Evolutionary conservation across 345 rosid species (phyloP), one percentile per base, ranked within the genome.

Genomic region (Linum lewisii): DNA sequence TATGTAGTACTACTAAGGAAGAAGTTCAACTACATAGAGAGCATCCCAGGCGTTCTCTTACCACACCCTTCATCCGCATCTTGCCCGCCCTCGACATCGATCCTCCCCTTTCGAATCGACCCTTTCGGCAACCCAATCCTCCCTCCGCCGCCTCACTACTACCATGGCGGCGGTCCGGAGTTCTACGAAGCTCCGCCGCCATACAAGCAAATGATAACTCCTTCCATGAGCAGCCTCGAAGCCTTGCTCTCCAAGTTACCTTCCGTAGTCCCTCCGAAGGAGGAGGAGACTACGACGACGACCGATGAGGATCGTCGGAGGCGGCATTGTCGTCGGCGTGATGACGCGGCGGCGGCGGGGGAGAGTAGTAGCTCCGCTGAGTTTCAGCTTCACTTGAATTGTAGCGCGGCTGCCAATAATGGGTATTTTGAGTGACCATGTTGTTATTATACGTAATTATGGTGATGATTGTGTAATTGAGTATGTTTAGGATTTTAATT

Each of bases 141-240:
- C 16, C 47, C 47, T 11, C 47, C 47, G 47, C 47, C 18, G 13
- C 47, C 47, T 42, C 47, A 42, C 18, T 16, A 42, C 18, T 11
- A 42, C 38, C n/a, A 29, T 29, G 47, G 47, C 18, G 47, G 47
- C 47, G 47, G 47, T 16, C 47, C 47, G 47, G 47, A 11, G 7
- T 29, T 4, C 34, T 29, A 29, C 34, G 34, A 29, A 8, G 47
- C 13, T 42, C 47, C 18, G 47, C 47, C 47, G 47, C 47, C 47
- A 16, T 29, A 29, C 34, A 29, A 29, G 18, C 47, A 42, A 16
- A 42, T 42, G 47, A 73, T 92, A 63, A 81, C 86, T 0, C 97
- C 99, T 24, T 86, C 98, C 22, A 92, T 92, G 99, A 84, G 87
- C 73, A 92, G 99, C 79, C 93, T 92, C 7, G 97, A 88, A 71